A percentile compares a stretch with the other conserved stretches of the same genome.
These are phyloP conservation scores for Arthrobotrys conoides DNA, from an alignment of 2,329 filamentous ascomycete genomes.

Conservation along the genomic window DNA sequence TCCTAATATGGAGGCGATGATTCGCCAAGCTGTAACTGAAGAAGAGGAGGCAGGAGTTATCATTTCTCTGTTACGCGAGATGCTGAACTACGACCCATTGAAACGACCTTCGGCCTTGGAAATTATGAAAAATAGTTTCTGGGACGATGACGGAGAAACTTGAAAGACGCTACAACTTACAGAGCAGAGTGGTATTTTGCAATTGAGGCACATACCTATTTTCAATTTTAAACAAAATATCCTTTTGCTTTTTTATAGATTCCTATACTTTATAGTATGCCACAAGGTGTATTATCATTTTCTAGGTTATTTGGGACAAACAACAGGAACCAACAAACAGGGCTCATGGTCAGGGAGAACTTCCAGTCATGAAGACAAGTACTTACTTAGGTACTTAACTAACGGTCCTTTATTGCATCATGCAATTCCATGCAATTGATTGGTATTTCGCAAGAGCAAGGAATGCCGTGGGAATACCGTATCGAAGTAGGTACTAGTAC, in stretches of 20 bases:
- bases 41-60: constrained; percentile 19
- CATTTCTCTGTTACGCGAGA: constrained; percentile 26
- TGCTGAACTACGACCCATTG: constrained; percentile 27
- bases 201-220: too few relatives aligned
- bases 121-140: constrained; percentile 28
- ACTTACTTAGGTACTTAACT: background rate
- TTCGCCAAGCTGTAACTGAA: constrained; percentile 22
- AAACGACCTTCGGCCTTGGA: constrained; percentile 31
- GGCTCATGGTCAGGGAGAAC: too few relatives aligned
- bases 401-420: constrained; percentile 47
- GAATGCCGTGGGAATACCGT: constrained; percentile 7
- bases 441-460: constrained; percentile 34
- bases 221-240: too few relatives aligned
- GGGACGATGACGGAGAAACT: too few relatives aligned
- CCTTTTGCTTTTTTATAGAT: too few relatives aligned
- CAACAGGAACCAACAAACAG: too few relatives aligned
- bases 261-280: too few relatives aligned
- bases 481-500: constrained; percentile 35
- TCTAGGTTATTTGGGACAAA: too few relatives aligned
- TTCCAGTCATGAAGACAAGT: too few relatives aligned
- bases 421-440: constrained; percentile 24
- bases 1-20: constrained; percentile 8
- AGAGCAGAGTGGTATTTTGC: too few relatives aligned
- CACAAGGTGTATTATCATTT: too few relatives aligned
- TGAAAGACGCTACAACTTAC: too few relatives aligned